Base-by-base conservation (phyloP, 2,329 filamentous ascomycete genomes). In the Penicillium sp. region DNA sequence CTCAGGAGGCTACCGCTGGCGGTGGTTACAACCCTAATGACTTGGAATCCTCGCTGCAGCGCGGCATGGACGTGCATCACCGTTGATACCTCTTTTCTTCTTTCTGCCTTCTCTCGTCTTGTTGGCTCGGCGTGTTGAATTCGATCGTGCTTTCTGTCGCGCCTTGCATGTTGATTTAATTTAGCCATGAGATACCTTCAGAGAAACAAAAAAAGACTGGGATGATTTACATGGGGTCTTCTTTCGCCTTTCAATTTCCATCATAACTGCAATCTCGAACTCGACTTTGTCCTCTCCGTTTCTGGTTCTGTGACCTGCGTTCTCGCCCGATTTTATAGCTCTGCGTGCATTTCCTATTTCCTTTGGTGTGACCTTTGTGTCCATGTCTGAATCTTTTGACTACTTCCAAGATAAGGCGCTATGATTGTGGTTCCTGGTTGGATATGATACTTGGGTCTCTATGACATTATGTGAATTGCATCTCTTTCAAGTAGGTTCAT, bases 1-100 rank as follows among this genome's bases (percentile, higher is more conserved):
- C 85, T 45, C 84, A 87, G 70, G 82, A 85, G 69, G 73, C 75
- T 43, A 73, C 76, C 29, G 69, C 75, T 68, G 69, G 74, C 67
- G 69, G 69, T 53, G 65, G 75, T 69, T 70, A 75, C 40, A 45
- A 51, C 67, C 66, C 66, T 53, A 78, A 78, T 60, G 77, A 79
- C 60, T 72, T 80, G 57, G 78, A 79, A 70, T 73, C 72, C 59
- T 82, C 73, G 60, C 73, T 85, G 66, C 81, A 83, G 71, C 78
- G 80, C 57, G 78, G 85, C 20, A 79, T 86, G 66, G 85, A 87
- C 69, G 79, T 79, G 39, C 70, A 71, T 47, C 58, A 61, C 53
- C 45, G 52, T 49, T 66, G 59, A 66, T 44, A 51, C 26, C 26
- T 55, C 45, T 13, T 54, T 42, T 35, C 32, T 46, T 32, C 13